Base-by-base conservation (phyloP, 345 rosid genomes). In the Rhizophora mangle region DNA sequence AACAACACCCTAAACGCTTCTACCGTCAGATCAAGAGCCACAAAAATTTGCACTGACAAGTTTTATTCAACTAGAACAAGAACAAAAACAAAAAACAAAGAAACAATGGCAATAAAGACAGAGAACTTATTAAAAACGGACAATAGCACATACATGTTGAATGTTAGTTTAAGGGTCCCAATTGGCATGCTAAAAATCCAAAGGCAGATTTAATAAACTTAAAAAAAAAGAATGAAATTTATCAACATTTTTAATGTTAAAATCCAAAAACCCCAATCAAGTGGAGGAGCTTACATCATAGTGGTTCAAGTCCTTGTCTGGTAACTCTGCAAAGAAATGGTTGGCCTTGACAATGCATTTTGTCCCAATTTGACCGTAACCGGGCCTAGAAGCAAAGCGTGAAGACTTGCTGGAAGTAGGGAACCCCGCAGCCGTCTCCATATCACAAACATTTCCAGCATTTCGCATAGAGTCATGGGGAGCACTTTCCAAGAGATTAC, bases 341-440 rank as follows among this genome's bases (percentile, higher is more conserved):
- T 96, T 96, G 70, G 97, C 99, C 84, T 96, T 96, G 30, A 96
- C 98, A 39, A 92, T 87, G 77, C 99, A 96, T 79, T 80, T 89
- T 60, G 91, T 90, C 79, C 99, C 99, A 71, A 85, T 79, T 62
- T 82, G 83, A 39, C 99, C 98, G 79, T 62, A 92, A 39, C 98
- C 98, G 74, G 99, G 98, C 71, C 98, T 85, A 0, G 79, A 84
- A 30, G 94, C 91, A 79, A 90, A 89, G 82, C 78, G 87, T 27
- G 85, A 72, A 65, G 85, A 85, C 87, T 86, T 92, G 80, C 93
- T 83, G 29, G 90, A 88, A 75, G 77, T 72, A 67, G 90, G 85
- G 63, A 83, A 83, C 47, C 76, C 76, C 51, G 31, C 6, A 64
- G 88, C 85, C 83, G 72, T 85, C 72, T 83, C 88, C 82, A 75